phyloP scores from a whole-genome alignment of 1,139 yeast genomes.

The Geotrichum aggregatum region DNA sequence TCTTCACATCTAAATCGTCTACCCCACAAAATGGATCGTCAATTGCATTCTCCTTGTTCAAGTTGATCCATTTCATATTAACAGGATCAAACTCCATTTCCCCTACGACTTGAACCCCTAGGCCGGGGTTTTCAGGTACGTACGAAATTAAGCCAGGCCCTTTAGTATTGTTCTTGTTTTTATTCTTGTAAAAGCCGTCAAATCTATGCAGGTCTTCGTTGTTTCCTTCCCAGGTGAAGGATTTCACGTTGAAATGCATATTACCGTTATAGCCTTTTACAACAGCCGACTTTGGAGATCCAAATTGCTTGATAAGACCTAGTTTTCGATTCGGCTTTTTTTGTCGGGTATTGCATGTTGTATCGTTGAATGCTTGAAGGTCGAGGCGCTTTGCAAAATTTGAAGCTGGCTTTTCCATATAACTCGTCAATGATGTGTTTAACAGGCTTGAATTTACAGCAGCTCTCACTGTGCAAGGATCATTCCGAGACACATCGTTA shows the following conservation, averaged over 20 bases:
- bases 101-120: slow-evolving; percentile 41
- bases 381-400: not conserved
- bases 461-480: slow-evolving; percentile 23
- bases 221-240: slow-evolving; percentile 65
- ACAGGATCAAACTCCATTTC: slow-evolving; percentile 62
- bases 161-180: slow-evolving; percentile 17
- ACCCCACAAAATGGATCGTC: slow-evolving; percentile 54
- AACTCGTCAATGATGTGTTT: slow-evolving; percentile 12
- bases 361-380: not conserved
- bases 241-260: slow-evolving; percentile 56
- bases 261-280: slow-evolving; percentile 34
- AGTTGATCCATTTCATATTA: slow-evolving; percentile 53
- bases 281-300: slow-evolving; percentile 29
- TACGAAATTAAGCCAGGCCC: slow-evolving; percentile 41
- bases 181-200: slow-evolving; percentile 39
- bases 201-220: slow-evolving; percentile 54
- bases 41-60: slow-evolving; percentile 36
- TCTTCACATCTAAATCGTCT: slow-evolving; percentile 41
- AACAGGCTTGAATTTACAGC: not conserved
- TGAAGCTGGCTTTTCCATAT: slow-evolving; percentile 17
- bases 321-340: slow-evolving; percentile 1
- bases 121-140: slow-evolving; percentile 34
- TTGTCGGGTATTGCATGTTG: not conserved
- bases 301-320: slow-evolving; percentile 39
- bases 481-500: slow-evolving; percentile 26